Conservation (phyloP, 768 basidiomycete species). For the Tulasnella sp. region DNA sequence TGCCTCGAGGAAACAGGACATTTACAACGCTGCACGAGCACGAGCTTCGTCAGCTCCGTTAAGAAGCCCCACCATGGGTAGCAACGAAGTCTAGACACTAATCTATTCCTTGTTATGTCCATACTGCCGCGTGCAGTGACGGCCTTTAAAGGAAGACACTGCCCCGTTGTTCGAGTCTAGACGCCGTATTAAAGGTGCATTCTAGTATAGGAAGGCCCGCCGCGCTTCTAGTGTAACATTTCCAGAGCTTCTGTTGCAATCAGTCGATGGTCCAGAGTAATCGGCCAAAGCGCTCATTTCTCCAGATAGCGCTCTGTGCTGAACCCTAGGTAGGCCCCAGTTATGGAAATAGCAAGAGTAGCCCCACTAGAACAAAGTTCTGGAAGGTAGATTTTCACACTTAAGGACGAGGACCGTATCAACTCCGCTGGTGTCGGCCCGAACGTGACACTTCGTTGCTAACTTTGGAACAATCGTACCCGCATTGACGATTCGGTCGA, state of each 20-base stretch:
- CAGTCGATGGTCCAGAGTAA: background rate
- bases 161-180: constrained; percentile 5
- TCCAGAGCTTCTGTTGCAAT: background rate
- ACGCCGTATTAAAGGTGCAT: constrained; percentile 1
- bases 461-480: background rate
- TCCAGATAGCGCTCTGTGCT: background rate
- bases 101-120: constrained; percentile 1
- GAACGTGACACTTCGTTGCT: background rate
- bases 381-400: background rate
- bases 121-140: background rate
- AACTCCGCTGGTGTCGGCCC: constrained; percentile 13
- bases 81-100: constrained; percentile 1
- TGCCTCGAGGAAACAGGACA: constrained; percentile 11
- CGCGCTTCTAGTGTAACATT: background rate
- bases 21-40: constrained; percentile 5
- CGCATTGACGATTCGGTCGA: background rate
- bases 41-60: constrained; percentile 12
- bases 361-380: background rate
- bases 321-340: background rate
- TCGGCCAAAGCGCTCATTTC: background rate
- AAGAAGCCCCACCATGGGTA: background rate
- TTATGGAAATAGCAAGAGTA: background rate
- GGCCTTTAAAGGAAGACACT: background rate
- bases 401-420: background rate
- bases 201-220: background rate